Conservation (phyloP, 2,329 filamentous ascomycete species). For the Fusarium sp. region DNA sequence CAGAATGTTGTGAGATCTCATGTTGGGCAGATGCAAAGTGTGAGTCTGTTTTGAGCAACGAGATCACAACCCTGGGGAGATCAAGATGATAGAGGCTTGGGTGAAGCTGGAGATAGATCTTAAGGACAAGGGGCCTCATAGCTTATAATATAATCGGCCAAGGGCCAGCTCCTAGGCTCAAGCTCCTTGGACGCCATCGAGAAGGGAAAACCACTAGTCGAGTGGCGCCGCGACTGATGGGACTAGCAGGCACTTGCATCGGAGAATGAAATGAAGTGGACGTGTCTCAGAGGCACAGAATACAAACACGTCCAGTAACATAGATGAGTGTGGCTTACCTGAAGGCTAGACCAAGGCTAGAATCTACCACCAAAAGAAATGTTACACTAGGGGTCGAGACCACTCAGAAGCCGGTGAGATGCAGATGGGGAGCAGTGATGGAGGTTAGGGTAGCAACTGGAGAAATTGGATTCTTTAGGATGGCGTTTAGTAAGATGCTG, state of each 20-base stretch:
- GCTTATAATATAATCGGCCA: slow-evolving; percentile 39
- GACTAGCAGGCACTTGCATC: slow-evolving; percentile 35
- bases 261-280: slow-evolving; percentile 42
- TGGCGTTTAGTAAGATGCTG: slow-evolving; percentile 14
- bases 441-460: slow-evolving; percentile 6
- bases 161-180: slow-evolving; percentile 22
- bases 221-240: slow-evolving; percentile 32
- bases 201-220: slow-evolving; percentile 39
- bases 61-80: slow-evolving; percentile 22
- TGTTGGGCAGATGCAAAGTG: slow-evolving; percentile 24
- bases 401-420: slow-evolving; percentile 15
- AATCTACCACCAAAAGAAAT: slow-evolving; percentile 33
- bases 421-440: slow-evolving; percentile 1
- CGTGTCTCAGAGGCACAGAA: slow-evolving; percentile 35
- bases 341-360: slow-evolving; percentile 31
- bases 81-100: slow-evolving; percentile 21
- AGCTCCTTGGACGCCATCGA: slow-evolving; percentile 30
- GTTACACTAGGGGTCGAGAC: slow-evolving; percentile 19
- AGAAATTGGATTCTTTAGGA: slow-evolving; percentile 36
- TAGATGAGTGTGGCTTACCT: slow-evolving; percentile 40
- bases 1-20: slow-evolving; percentile 38
- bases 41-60: slow-evolving; percentile 13
- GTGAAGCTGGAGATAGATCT: slow-evolving; percentile 3
- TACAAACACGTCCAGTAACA: not conserved
- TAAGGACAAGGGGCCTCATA: slow-evolving; percentile 25